Base-by-base conservation (phyloP, 176 grass and related monocot species). In the Carex littledalei region DNA sequence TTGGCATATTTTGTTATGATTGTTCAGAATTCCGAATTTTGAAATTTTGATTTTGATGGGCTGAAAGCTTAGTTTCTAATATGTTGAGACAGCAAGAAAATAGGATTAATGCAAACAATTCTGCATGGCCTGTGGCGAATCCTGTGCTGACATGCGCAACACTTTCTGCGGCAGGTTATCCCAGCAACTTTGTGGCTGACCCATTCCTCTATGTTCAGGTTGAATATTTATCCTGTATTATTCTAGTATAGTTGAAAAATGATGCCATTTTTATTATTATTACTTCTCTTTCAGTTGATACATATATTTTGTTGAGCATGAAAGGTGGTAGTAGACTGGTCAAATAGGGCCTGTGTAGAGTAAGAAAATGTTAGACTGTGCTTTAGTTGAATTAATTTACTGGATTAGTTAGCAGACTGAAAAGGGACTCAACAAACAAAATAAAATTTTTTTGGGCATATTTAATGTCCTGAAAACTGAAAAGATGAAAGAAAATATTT, bases 41-140 rank as follows among this genome's bases (percentile, higher is more conserved):
- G 8, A 50, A 82, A 39, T 26, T n/a, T 80, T 81, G 0, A 69
- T 37, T 63, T 31, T 50, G 68, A 66, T 70, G 18, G 2, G 22
- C 35, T 8, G 21, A 31, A 85, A 55, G 31, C 16, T 57, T 52
- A 10, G 31, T 76, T 85, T 84, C 39, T 87, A 24, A 54, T 90
- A 52, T 90, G 47, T 63, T 84, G 61, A 47, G 78, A 69, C 67
- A 79, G 70, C 96, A 99, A 86, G 85, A 94, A 67, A 89, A 88
- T 80, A 90, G 8, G 85, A 91, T 88, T 74, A 95, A 88, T 54
- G 85, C n/a, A n/a, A 99, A 94, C 90, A 88, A 68, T 67, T 99
- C 96, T n/a, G 91, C 96, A 55, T 99, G 96, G 96, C 96, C 96
- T 31, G 93, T 98, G 50, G 89, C 96, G 3, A 98, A 98, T 88